Percentiles rank a stretch among this genome's conserved stretches.
phyloP scores from a whole-genome alignment of 2,329 filamentous ascomycete genomes.

The Acephala macrosclerotiorum region DNA sequence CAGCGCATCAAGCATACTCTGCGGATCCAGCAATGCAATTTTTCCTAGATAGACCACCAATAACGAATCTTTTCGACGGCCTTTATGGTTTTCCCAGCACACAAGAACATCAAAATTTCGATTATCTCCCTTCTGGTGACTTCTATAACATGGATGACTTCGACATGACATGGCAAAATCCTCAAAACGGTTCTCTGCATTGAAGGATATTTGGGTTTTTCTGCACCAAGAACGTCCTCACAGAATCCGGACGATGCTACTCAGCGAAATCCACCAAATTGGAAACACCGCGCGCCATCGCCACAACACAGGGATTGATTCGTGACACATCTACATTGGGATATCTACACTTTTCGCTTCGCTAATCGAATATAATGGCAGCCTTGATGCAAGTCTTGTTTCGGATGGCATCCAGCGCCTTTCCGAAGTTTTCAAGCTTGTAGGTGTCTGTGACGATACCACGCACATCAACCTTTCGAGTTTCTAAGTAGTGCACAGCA shows the following conservation, averaged over 20 bases:
- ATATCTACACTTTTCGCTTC: not conserved
- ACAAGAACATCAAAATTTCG: constrained; percentile 30
- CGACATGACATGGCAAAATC: constrained; percentile 25
- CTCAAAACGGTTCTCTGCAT: not conserved
- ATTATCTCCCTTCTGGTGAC: constrained; percentile 27
- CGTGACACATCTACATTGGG: not conserved
- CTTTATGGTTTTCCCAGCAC: constrained; percentile 30
- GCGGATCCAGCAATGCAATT: constrained; percentile 27
- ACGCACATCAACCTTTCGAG: constrained; percentile 28
- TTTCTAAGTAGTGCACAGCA: constrained; percentile 30
- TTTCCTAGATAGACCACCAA: constrained; percentile 24
- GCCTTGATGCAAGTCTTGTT: constrained; percentile 33
- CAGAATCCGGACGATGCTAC: too few relatives aligned
- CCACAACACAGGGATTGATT: too few relatives aligned
- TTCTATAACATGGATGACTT: constrained; percentile 30
- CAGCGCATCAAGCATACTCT: constrained; percentile 16
- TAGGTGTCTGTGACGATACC: constrained; percentile 31
- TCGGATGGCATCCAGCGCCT: constrained; percentile 27
- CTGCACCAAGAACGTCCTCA: too few relatives aligned
- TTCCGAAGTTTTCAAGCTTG: constrained; percentile 27
- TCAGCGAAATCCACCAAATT: too few relatives aligned
- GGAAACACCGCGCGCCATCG: too few relatives aligned
- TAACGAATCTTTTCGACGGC: constrained; percentile 26
- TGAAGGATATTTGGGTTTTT: not conserved
- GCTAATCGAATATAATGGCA: constrained; percentile 29